Percentiles rank a stretch among this genome's conserved stretches.
These are phyloP conservation scores for Zizania latifolia DNA, from an alignment of 176 grass and related monocot species.

Conservation along the genomic window DNA sequence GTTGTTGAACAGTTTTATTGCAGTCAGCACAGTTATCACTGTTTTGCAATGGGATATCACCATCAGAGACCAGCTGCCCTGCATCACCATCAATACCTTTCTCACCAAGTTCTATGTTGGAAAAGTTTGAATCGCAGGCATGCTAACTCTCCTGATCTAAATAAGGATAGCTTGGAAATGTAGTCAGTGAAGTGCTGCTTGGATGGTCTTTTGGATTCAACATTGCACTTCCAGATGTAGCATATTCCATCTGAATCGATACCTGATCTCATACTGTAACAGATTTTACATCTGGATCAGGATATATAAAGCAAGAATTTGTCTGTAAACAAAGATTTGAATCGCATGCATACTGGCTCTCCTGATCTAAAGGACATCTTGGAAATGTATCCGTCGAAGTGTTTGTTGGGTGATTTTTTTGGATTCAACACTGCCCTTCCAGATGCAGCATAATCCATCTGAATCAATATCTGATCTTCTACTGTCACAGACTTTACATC, in stretches of 20 bases:
- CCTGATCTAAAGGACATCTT: not conserved
- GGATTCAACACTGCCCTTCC: not conserved
- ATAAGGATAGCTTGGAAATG: not conserved
- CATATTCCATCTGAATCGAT: not conserved
- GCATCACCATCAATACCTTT: not conserved
- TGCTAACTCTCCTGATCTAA: not conserved
- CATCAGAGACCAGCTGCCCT: not conserved
- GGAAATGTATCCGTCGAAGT: not conserved
- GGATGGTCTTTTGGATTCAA: not conserved
- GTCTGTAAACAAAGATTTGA: conserved; percentile 5
- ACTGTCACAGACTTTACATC: not conserved
- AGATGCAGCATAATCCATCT: not conserved
- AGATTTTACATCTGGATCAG: not conserved
- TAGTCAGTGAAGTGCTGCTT: not conserved
- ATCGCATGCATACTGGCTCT: not conserved
- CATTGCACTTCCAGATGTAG: not conserved
- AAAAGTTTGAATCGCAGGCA: not conserved
- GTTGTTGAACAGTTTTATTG: conserved; percentile 8
- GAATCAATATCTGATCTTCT: not conserved
- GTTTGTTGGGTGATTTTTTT: not conserved
- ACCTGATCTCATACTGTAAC: not conserved
- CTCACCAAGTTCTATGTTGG: not conserved
- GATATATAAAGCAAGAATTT: not conserved
- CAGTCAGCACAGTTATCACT: not conserved
- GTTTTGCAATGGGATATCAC: not conserved